A percentile compares a stretch with the other conserved stretches of the same genome.
Evolutionary conservation across 2,329 filamentous ascomycete species (phyloP).

Genomic region (Phialophora tarda): DNA sequence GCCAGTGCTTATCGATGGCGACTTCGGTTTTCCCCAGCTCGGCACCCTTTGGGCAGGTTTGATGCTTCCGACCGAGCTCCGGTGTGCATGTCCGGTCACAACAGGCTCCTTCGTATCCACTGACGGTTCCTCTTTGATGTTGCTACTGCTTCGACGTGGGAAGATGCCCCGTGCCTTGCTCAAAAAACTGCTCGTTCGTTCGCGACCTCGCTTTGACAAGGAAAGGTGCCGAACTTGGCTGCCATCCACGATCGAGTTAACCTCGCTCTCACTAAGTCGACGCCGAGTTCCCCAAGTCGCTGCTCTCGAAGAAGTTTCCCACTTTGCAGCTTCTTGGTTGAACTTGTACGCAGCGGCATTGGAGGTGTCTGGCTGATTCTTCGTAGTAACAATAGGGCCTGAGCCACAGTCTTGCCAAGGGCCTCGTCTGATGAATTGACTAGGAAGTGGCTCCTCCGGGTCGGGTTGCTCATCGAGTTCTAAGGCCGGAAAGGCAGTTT

Average conservation of each 20-base stretch:
- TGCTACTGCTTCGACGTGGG: constrained; percentile 51
- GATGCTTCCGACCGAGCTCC: constrained; percentile 39
- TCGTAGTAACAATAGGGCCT: constrained; percentile 35
- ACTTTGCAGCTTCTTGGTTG: constrained; percentile 55
- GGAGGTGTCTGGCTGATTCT: constrained; percentile 58
- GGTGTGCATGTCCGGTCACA: constrained; percentile 25
- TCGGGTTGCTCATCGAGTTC: constrained; percentile 40
- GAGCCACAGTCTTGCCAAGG: constrained; percentile 56
- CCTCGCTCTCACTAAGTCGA: constrained; percentile 58
- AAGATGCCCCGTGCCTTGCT: constrained; percentile 45
- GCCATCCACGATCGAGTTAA: constrained; percentile 54
- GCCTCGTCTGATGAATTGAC: constrained; percentile 48
- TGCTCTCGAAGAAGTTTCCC: constrained; percentile 60
- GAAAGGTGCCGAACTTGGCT: constrained; percentile 50
- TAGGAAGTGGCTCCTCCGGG: constrained; percentile 44
- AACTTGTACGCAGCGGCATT: constrained; percentile 63
- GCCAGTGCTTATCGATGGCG: constrained; percentile 49
- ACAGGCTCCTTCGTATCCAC: constrained; percentile 17
- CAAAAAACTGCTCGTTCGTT: constrained; percentile 54
- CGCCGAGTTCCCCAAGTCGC: constrained; percentile 60
- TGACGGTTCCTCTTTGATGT: constrained; percentile 49
- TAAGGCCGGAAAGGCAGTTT: constrained; percentile 38
- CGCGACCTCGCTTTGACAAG: constrained; percentile 45
- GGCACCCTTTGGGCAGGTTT: constrained; percentile 47
- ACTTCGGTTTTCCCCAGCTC: constrained; percentile 48